Conservation (phyloP, 2,329 filamentous ascomycete genomes). For the Sporothrix pallida region DNA sequence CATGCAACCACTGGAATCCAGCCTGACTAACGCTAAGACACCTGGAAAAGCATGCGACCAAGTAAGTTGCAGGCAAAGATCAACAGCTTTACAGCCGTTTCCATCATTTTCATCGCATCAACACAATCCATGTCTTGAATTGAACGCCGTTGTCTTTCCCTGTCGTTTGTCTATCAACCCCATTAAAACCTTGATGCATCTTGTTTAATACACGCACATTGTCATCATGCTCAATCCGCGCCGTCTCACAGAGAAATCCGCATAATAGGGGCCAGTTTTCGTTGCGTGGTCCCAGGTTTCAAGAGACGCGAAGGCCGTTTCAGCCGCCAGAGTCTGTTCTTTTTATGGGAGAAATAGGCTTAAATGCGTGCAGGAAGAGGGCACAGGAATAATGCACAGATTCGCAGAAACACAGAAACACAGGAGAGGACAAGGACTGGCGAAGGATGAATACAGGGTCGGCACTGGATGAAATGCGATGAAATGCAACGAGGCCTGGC, state of each 20-base stretch:
- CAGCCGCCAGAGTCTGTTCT: conserved; percentile 17
- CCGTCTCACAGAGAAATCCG: not conserved
- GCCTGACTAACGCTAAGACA: conserved; percentile 25
- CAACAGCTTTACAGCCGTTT: not conserved
- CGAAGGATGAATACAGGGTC: conserved; percentile 18
- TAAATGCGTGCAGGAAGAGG: not conserved
- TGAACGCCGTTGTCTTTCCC: conserved; percentile 13
- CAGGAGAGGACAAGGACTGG: not conserved
- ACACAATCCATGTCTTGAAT: not conserved
- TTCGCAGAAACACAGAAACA: not conserved
- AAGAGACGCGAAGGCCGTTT: conserved; percentile 33
- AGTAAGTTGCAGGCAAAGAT: no score
- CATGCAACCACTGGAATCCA: not conserved
- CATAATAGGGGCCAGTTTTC: conserved; percentile 26
- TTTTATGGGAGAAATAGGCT: no score
- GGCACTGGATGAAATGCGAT: not conserved
- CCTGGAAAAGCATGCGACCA: not conserved
- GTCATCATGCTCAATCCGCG: not conserved
- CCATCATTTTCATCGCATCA: conserved; percentile 18
- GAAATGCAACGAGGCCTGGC: conserved; percentile 1
- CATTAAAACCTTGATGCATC: no score
- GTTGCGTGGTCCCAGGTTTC: conserved; percentile 26
- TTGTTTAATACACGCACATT: not conserved
- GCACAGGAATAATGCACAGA: not conserved
- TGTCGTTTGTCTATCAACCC: no score